phyloP scores from a whole-genome alignment of 345 rosid genomes.

The Sonneratia alba region DNA sequence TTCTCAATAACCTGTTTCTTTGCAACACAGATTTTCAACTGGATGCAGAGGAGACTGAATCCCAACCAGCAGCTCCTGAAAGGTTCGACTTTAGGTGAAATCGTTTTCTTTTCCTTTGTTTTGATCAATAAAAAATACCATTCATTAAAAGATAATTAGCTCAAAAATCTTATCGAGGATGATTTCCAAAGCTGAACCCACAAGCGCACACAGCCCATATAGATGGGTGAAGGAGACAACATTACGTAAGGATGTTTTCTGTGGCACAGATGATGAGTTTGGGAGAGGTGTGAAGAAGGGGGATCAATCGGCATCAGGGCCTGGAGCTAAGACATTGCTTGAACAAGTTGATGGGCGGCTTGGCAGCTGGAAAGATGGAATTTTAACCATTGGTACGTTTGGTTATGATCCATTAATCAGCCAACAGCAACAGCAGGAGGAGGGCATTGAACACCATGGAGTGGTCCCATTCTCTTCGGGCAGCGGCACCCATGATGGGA shows the following conservation, averaged over 20 bases:
- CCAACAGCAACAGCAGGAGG: conserved; percentile 16
- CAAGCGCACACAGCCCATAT: not conserved
- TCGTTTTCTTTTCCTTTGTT: not conserved
- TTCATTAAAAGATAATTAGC: too few species aligned
- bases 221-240: not conserved
- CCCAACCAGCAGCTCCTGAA: conserved; percentile 21
- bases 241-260: not conserved
- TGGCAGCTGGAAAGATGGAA: conserved; percentile 72
- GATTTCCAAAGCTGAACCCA: too few species aligned
- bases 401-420: conserved; percentile 45
- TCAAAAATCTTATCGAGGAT: too few species aligned
- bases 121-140: not conserved
- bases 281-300: conserved; percentile 42
- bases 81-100: not conserved
- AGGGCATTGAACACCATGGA: not conserved
- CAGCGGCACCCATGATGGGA: conserved; percentile 9
- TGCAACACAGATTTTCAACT: conserved; percentile 58
- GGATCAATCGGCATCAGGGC: conserved; percentile 23
- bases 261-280: not conserved
- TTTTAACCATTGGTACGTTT: conserved; percentile 81
- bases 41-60: conserved; percentile 76
- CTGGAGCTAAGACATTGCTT: conserved; percentile 15
- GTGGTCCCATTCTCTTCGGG: not conserved
- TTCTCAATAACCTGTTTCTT: not conserved
- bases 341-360: conserved; percentile 61